Percentiles rank a stretch among this genome's conserved stretches.
These are phyloP conservation scores for Syzygium syzygioides DNA, from an alignment of 441 rosid genomes.

Conservation along the genomic window DNA sequence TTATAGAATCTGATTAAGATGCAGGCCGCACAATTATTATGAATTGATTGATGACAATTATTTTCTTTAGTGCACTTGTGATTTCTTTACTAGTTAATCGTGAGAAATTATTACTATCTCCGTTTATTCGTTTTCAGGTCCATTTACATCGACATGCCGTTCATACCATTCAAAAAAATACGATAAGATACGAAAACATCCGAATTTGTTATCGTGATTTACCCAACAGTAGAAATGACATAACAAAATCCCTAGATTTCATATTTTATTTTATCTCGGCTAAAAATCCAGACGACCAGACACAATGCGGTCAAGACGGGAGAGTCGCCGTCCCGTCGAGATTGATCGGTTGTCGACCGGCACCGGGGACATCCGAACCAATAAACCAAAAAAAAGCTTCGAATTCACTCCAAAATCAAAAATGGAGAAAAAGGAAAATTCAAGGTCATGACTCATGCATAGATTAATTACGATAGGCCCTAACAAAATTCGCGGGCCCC, in stretches of 20 bases:
- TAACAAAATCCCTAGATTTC: background rate
- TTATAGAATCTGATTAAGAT: background rate
- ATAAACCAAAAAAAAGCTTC: background rate
- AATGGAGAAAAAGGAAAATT: background rate
- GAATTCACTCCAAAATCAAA: background rate
- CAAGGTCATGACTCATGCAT: background rate
- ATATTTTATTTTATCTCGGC: rapidly evolving
- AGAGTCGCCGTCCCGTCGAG: background rate
- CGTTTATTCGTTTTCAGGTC: background rate
- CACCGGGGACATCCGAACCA: background rate
- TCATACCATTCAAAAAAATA: too few relatives aligned
- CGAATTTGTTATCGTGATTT: too few relatives aligned
- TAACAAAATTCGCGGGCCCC: background rate
- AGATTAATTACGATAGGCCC: background rate
- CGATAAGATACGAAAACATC: too few relatives aligned
- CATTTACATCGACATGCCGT: too few relatives aligned
- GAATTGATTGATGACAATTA: background rate
- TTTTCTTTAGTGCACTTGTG: background rate
- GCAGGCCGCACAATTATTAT: background rate
- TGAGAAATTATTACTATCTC: background rate
- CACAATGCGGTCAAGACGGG: rapidly evolving
- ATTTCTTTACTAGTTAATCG: background rate
- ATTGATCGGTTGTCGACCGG: background rate
- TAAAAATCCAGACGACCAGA: too few relatives aligned
- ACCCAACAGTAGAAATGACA: rapidly evolving